Evolutionary conservation across 1,139 yeast genomes (phyloP), one percentile per base, ranked within the genome.

Genomic region (Taphrina communis): DNA sequence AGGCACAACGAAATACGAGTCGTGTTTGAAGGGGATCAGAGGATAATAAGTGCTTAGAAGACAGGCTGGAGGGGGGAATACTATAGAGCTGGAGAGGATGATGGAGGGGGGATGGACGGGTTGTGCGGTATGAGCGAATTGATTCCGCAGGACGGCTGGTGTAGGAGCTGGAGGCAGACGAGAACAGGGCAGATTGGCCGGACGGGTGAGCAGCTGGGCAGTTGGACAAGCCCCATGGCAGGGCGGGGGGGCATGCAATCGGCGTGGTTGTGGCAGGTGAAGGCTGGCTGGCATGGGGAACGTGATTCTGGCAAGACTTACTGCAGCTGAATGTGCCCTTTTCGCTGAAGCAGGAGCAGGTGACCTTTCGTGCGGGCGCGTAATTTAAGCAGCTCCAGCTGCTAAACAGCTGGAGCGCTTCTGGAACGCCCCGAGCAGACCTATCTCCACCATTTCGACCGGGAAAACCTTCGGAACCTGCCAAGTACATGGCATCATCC

Each of bases 121-220:
- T 17, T 17, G 53, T 50, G 57, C 57, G 57, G 42, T 52, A 52
- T 35, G 57, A 52, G 57, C 42, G 57, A 31, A 52, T 35, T 7
- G 17, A 11, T n/a, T 11, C 19, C 11, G 11, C 42, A 25, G 35
- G 42, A 52, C 35, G 42, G 57, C 42, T 31, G 42, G 42, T 36
- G 41, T 38, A 38, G 41, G 41, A 7, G 11, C 41, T 38, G 41
- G 7, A n/a, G 36, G 36, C 19, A 31, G 17, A 17, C 17, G 17
- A 17, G 17, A 17, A 17, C 17, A 17, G 17, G 17, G 17, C 17
- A 17, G 17, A 17, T 17, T 17, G 17, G 17, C 17, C 17, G 17
- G 53, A 31, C 53, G 6, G 53, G 53, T 14, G 19, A 31, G 9
- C 53, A 50, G 36, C 6, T 6, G 6, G 17, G 46, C 46, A 12